These are phyloP conservation scores for Mycena kentingensis DNA, from an alignment of 768 basidiomycete species.

Conservation along the genomic window DNA sequence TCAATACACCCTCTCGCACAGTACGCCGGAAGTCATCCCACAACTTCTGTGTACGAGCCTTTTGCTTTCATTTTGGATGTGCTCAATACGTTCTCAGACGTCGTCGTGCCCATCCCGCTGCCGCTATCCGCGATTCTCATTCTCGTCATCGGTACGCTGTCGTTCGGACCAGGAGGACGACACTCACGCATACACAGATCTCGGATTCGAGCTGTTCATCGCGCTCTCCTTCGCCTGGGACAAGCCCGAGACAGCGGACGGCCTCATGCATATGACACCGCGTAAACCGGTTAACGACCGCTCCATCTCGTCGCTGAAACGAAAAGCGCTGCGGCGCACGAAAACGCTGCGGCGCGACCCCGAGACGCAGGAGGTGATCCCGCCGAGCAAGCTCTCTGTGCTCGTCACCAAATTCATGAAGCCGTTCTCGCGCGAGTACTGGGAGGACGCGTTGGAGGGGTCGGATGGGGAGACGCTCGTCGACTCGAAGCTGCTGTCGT, in stretches of 20 bases:
- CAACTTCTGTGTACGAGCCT: conserved; percentile 59
- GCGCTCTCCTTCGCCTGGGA: conserved; percentile 77
- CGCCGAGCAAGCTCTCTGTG: conserved; percentile 42
- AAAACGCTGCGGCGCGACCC: conserved; percentile 55
- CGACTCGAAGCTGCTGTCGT: conserved; percentile 62
- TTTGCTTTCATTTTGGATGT: not conserved
- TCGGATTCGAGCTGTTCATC: conserved; percentile 68
- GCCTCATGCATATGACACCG: conserved; percentile 66
- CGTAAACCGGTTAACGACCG: conserved; percentile 69
- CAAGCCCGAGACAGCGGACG: conserved; percentile 63
- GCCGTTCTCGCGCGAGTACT: conserved; percentile 60
- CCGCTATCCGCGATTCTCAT: conserved; percentile 71
- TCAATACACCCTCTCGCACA: conserved; percentile 69
- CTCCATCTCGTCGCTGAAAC: conserved; percentile 56
- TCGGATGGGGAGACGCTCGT: conserved; percentile 63
- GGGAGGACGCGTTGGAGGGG: conserved; percentile 56
- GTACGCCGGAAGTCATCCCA: conserved; percentile 69
- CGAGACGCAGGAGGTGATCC: conserved; percentile 49
- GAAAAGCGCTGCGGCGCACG: conserved; percentile 57
- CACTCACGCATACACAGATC: conserved; percentile 44
- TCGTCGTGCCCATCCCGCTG: conserved; percentile 66
- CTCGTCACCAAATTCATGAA: conserved; percentile 42
- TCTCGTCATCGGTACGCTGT: conserved; percentile 60
- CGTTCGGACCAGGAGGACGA: not conserved
- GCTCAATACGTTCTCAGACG: conserved; percentile 41